A percentile compares a stretch with the other conserved stretches of the same genome.
These are phyloP conservation scores for Aspergillus saccharolyticus DNA, from an alignment of 495 filamentous ascomycete genomes.

Conservation along the genomic window DNA sequence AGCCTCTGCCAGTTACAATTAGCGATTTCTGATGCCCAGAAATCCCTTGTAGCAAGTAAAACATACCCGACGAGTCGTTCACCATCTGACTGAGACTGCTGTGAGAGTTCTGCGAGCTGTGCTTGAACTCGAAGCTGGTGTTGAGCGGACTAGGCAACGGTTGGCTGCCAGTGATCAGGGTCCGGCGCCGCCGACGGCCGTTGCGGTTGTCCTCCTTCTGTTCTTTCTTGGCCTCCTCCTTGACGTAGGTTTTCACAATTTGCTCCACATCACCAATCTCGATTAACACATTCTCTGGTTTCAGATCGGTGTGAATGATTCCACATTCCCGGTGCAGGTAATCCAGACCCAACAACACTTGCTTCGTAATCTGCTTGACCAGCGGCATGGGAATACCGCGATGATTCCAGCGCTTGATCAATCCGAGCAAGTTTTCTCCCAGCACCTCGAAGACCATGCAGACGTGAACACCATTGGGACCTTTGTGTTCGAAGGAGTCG, in stretches of 20 bases:
- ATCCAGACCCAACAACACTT: constrained; percentile 90
- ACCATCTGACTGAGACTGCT: constrained; percentile 80
- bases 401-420: constrained; percentile 99
- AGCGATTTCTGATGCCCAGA: constrained; percentile 1
- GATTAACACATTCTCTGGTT: constrained; percentile 97
- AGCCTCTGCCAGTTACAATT: constrained; percentile 11
- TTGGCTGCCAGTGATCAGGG: constrained; percentile 95
- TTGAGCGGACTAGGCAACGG: constrained; percentile 93
- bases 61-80: constrained; percentile 63
- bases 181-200: constrained; percentile 84
- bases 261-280: constrained; percentile 98
- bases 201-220: constrained; percentile 90
- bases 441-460: constrained; percentile 99
- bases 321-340: constrained; percentile 97
- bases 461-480: constrained; percentile 91
- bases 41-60: not conserved
- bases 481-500: constrained; percentile 97
- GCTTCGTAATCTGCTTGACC: constrained; percentile 98
- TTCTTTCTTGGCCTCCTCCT: constrained; percentile 64
- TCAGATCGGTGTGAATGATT: constrained; percentile 97
- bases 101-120: constrained; percentile 67
- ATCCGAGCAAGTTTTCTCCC: constrained; percentile 87
- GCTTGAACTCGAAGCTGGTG: constrained; percentile 77
- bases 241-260: constrained; percentile 93
- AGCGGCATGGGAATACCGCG: constrained; percentile 92